Evolutionary conservation across 495 filamentous ascomycete genomes (phyloP), one percentile per base, ranked within the genome.

Genomic region (Aspergillus egyptiacus): DNA sequence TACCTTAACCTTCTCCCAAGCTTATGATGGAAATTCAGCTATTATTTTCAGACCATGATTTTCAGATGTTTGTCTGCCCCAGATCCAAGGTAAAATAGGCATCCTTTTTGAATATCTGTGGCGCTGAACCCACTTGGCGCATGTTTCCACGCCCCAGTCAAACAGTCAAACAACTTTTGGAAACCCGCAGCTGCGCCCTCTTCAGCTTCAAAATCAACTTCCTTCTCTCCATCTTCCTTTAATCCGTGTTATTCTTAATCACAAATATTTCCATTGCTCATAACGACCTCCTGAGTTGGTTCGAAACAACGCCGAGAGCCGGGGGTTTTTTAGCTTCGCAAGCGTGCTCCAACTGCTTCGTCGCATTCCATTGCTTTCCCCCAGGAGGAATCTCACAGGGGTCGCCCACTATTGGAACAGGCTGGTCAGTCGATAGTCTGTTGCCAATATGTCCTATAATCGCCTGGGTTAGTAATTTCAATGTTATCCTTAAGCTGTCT

Each of bases 391-490:
- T 54, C 51, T 48, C 34, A 43, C 54, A 59, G 60, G 55, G 53
- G 58, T 49, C 17, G n/a, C 47, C 51, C 56, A 50, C 54, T 41
- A 54, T 61, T 55, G 53, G 40, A 48, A 35, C n/a, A 37, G 53
- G 53, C 56, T 51, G 36, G 50, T 44, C 52, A 45, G 28, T 55
- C 56, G 13, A 46, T 46, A 46, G 43, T 46, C 43, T 34, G 32
- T 23, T 32, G 30, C 51, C 58, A 57, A 50, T 18, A 72, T 72
- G 69, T 64, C 82, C 62, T 87, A 87, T 70, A 85, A 86, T 75
- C 81, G 82, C 46, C 67, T 86, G 75, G 79, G 84, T 82, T 70
- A 71, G 83, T 81, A 50, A 56, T 50, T 51, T 39, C 4, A 27
- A 54, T 56, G 51, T 48, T 51, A 51, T 36, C 53, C 50, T 31